These are phyloP conservation scores for Cladophialophora bantiana DNA, from an alignment of 2,329 filamentous ascomycete species.

Conservation along the genomic window DNA sequence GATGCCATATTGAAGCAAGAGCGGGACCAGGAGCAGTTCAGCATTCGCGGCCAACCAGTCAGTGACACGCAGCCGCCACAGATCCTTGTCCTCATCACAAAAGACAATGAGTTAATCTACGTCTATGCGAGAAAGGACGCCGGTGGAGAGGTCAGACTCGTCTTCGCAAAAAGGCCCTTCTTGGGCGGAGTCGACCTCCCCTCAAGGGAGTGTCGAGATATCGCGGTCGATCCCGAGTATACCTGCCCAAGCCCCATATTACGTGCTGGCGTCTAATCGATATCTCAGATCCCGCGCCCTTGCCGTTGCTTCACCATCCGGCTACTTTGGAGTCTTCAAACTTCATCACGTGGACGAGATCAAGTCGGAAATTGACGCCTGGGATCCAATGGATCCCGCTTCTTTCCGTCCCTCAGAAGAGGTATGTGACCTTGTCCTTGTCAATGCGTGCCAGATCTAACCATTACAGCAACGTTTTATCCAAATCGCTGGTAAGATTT, in stretches of 20 bases:
- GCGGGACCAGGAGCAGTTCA: slow-evolving; percentile 37
- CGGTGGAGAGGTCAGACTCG: slow-evolving; percentile 64
- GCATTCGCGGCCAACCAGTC: slow-evolving; percentile 31
- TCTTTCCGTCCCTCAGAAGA: slow-evolving; percentile 62
- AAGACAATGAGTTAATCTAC: slow-evolving; percentile 76
- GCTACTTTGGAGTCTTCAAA: slow-evolving; percentile 74
- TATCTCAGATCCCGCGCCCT: slow-evolving; percentile 59
- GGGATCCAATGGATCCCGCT: slow-evolving; percentile 50
- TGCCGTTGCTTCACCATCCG: slow-evolving; percentile 74
- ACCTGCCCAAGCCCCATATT: slow-evolving; percentile 37
- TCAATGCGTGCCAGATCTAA: slow-evolving; percentile 21
- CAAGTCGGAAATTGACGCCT: slow-evolving; percentile 46
- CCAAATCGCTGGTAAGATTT: slow-evolving; percentile 73
- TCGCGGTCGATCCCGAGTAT: slow-evolving; percentile 80
- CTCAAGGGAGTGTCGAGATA: slow-evolving; percentile 66
- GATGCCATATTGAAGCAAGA: slow-evolving; percentile 41
- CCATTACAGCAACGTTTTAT: slow-evolving; percentile 55
- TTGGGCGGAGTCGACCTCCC: slow-evolving; percentile 62
- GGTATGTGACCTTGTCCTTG: slow-evolving; percentile 48
- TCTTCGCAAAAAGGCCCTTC: slow-evolving; percentile 65
- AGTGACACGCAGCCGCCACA: slow-evolving; percentile 71
- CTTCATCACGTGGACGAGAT: slow-evolving; percentile 66
- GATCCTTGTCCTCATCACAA: slow-evolving; percentile 76
- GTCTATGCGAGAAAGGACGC: slow-evolving; percentile 66
- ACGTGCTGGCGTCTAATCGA: slow-evolving; percentile 20